A percentile compares a stretch with the other conserved stretches of the same genome.
Evolutionary conservation across 2,329 filamentous ascomycete genomes (phyloP).

Genomic region (Orbilia quercus): DNA sequence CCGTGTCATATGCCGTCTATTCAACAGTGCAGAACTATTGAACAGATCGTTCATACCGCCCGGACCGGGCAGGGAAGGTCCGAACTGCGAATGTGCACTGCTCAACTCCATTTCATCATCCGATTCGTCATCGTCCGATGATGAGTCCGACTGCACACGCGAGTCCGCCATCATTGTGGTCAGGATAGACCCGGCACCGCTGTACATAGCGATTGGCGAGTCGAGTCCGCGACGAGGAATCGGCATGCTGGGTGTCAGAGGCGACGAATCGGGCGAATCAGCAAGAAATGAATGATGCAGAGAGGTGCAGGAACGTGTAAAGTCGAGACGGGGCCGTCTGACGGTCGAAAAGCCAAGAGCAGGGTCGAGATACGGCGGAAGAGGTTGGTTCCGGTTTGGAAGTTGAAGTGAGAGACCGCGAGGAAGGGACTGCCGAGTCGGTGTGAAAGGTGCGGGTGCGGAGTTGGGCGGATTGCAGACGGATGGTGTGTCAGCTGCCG

Average conservation of each 20-base stretch:
- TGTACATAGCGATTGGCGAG: constrained; percentile 54
- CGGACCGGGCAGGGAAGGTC: constrained; percentile 45
- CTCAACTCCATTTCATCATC: constrained; percentile 71
- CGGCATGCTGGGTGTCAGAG: constrained; percentile 49
- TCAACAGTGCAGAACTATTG: constrained; percentile 58
- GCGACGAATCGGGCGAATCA: constrained; percentile 52
- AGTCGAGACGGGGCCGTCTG: constrained; percentile 50
- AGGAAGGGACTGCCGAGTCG: constrained; percentile 45
- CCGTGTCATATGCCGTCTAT: constrained; percentile 59
- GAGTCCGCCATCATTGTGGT: constrained; percentile 48
- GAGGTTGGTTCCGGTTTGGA: constrained; percentile 41
- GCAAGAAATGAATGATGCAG: constrained; percentile 49
- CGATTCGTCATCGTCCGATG: constrained; percentile 31
- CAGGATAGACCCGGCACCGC: constrained; percentile 36
- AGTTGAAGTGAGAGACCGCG: constrained; percentile 50
- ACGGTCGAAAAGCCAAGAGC: constrained; percentile 53
- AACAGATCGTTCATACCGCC: constrained; percentile 55
- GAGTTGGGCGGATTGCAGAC: constrained; percentile 6
- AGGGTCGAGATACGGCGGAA: constrained; percentile 47
- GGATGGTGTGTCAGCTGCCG: constrained; percentile 8
- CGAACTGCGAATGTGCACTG: constrained; percentile 48
- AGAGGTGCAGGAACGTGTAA: constrained; percentile 48
- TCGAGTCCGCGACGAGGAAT: constrained; percentile 53
- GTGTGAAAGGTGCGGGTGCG: constrained; percentile 32
- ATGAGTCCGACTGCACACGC: constrained; percentile 38